A percentile compares a stretch with the other conserved stretches of the same genome.
Evolutionary conservation across 176 grass and related monocot species (phyloP).

Genomic region (Aegilops umbellulata): DNA sequence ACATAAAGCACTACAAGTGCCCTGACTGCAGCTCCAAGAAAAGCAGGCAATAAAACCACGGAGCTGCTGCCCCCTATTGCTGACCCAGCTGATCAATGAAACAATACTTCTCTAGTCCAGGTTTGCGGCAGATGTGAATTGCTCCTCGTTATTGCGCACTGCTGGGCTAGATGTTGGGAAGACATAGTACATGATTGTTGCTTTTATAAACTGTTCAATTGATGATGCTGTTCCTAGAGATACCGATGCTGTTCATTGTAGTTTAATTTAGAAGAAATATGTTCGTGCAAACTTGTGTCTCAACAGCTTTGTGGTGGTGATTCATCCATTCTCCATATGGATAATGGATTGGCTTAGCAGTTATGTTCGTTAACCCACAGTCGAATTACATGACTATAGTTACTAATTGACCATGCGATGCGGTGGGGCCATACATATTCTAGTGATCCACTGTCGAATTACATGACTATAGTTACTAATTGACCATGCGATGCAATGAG

Average conservation of each 20-base stretch:
- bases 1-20: constrained; percentile 77
- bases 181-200: constrained; percentile 32
- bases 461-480: no score
- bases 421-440: no score
- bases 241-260: constrained; percentile 6
- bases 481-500: no score
- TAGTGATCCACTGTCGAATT: no score
- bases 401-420: no score
- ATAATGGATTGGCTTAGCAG: not conserved
- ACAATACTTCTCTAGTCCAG: constrained; percentile 15
- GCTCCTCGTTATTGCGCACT: not conserved
- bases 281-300: not conserved
- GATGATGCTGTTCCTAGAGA: not conserved
- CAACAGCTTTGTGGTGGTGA: not conserved
- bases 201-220: constrained; percentile 29
- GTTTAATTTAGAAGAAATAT: constrained; percentile 12
- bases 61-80: not conserved
- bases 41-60: constrained; percentile 37
- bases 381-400: not conserved
- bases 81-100: constrained; percentile 47
- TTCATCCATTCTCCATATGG: not conserved
- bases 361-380: not conserved
- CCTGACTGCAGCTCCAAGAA: constrained; percentile 64
- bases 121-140: constrained; percentile 30
- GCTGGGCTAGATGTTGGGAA: constrained; percentile 24